Conservation (phyloP, 78 protist species). For the Bigelowiella natans region DNA sequence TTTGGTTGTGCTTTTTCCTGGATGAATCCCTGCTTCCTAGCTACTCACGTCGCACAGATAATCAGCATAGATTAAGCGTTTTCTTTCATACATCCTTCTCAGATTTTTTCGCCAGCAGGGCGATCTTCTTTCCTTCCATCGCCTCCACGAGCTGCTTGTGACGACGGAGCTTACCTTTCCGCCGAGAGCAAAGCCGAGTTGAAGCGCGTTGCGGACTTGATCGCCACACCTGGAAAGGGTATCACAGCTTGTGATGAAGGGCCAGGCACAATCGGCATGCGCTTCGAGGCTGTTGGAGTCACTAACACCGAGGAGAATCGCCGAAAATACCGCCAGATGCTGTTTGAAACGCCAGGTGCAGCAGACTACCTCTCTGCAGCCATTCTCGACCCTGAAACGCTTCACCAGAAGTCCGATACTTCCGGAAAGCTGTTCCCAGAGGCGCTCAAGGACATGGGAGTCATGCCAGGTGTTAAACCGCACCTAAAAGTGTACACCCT, state of each 20-base stretch:
- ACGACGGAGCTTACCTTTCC: neutral
- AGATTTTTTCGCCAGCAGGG: too few species aligned
- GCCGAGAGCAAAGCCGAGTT: neutral
- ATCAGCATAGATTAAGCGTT: too few species aligned
- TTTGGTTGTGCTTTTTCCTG: too few species aligned
- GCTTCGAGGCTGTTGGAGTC: constrained; percentile 57
- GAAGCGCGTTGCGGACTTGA: neutral
- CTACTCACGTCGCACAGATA: too few species aligned
- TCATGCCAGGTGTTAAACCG: constrained; percentile 29
- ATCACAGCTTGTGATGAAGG: constrained; percentile 26
- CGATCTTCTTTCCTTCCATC: too few species aligned
- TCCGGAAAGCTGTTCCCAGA: neutral
- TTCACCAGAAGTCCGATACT: neutral
- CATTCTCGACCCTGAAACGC: constrained; percentile 27
- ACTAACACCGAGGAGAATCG: constrained; percentile 77
- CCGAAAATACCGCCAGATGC: constrained; percentile 58
- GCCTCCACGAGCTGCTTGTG: neutral
- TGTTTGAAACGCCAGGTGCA: neutral
- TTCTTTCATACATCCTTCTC: too few species aligned
- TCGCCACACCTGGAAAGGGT: constrained; percentile 3
- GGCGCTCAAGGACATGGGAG: neutral
- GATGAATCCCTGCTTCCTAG: too few species aligned
- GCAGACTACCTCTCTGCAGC: neutral
- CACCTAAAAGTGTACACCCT: constrained; percentile 14
- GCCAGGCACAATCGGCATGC: constrained; percentile 5